Base-by-base conservation (phyloP, 2,329 filamentous ascomycete species). In the Ophiostoma himal-ulmi region DNA sequence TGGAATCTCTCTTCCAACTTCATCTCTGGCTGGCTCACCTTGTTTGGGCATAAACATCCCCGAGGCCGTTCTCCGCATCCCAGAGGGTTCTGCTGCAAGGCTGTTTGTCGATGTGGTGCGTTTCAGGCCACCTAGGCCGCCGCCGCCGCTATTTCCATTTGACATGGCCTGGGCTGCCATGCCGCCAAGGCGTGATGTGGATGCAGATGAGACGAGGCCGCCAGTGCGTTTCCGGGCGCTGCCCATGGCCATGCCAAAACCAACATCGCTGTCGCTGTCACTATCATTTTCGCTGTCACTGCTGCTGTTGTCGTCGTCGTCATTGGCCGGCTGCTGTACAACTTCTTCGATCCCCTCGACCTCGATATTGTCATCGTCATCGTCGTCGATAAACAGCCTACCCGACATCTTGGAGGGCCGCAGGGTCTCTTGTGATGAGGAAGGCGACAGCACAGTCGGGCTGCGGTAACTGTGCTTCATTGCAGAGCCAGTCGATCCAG, bases 1-100 rank as follows among this genome's bases (percentile, higher is more conserved):
- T 22, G 20, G 17, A 48, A 14, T 30, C 3, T 30, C 26, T n/a
- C 17, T 1, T 64, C 60, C 13, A 44, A 44, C 2, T 44, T n/a
- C 30, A 10, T 30, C 68, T 84, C 82, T 67, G 66, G 79, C 84
- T 77, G 79, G 82, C 74, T 93, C 91, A 72, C 88, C 88, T 75
- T 93, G 90, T 75, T 93, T 91, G 8, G 93, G 92, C 91, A 96
- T 94, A 76, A 96, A 91, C 92, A 96, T 96, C 75, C 93, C 93
- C 54, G 92, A 95, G 68, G 88, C 84, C 26, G 92, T 96, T 74
- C 93, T 86, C 73, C 90, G 88, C 83, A 96, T 89, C 69, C 89
- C 89, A 22, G 80, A 82, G 62, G 84, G 81, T 71, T 86, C 84
- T 26, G 81, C 82, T n/a, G 77, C 78, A n/a, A 86, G 78, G 72